phyloP scores from a whole-genome alignment of 352 stramenopile species.

The Bremia lactucae region DNA sequence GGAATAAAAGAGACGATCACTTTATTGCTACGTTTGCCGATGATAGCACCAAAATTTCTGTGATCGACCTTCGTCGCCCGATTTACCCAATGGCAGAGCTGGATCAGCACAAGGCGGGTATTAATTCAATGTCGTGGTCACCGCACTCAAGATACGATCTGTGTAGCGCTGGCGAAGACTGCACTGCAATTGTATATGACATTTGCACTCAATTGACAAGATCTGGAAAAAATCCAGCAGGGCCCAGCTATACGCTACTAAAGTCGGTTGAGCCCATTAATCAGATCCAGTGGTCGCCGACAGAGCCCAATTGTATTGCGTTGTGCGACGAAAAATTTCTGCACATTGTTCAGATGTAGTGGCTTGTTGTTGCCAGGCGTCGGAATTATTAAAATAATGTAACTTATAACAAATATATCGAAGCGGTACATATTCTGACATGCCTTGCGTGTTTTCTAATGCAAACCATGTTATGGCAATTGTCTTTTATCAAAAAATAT shows the following conservation, averaged over 20 bases:
- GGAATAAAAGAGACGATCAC: conserved; percentile 96
- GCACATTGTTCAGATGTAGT: conserved; percentile 86
- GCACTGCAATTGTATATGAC: conserved; percentile 95
- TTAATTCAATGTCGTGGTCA: conserved; percentile 97
- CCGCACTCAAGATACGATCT: conserved; percentile 88
- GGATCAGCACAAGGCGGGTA: conserved; percentile 79
- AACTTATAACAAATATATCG: too few species aligned
- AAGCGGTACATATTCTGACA: too few species aligned
- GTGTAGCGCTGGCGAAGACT: conserved; percentile 93
- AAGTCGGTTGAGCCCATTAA: conserved; percentile 65
- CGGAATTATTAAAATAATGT: too few species aligned
- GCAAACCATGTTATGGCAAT: too few species aligned
- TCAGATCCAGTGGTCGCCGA: conserved; percentile 87
- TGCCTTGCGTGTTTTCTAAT: too few species aligned
- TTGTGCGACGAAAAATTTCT: conserved; percentile 92
- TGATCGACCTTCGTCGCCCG: conserved; percentile 94
- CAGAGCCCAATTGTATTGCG: conserved; percentile 91
- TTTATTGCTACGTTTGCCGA: conserved; percentile 93
- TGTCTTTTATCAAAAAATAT: too few species aligned
- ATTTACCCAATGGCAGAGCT: conserved; percentile 87
- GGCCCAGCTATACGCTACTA: conserved; percentile 38
- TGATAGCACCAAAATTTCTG: conserved; percentile 85
- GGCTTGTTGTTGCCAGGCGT: too few species aligned
- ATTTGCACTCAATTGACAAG: conserved; percentile 32
- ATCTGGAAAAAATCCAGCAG: conserved; percentile 13